phyloP scores from a whole-genome alignment of 2,329 filamentous ascomycete genomes.

The Rosellinia necatrix region DNA sequence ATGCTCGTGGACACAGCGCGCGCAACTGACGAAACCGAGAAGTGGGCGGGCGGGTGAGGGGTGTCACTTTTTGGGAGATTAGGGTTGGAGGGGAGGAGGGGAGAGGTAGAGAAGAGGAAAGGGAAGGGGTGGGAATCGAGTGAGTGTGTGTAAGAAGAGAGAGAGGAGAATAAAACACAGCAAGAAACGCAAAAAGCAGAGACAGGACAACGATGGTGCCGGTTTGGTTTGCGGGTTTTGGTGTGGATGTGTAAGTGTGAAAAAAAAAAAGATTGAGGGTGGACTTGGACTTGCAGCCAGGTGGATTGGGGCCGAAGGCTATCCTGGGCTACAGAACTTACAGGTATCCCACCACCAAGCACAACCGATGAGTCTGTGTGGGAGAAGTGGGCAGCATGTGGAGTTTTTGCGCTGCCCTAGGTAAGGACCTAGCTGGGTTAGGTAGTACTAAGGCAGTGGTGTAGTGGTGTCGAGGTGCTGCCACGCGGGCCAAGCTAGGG shows the following conservation, averaged over 20 bases:
- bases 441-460: too few relatives aligned
- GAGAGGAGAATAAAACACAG: slow-evolving; percentile 50
- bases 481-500: too few relatives aligned
- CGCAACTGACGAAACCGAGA: slow-evolving; percentile 43
- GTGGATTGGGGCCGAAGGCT: slow-evolving; percentile 21
- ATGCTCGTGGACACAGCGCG: slow-evolving; percentile 45
- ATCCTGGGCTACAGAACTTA: neutral
- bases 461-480: too few relatives aligned
- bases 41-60: slow-evolving; percentile 36
- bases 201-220: slow-evolving; percentile 45
- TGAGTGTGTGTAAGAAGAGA: slow-evolving; percentile 34
- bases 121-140: slow-evolving; percentile 37
- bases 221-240: slow-evolving; percentile 41
- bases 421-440: neutral
- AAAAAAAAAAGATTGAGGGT: slow-evolving; percentile 38
- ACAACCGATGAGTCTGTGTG: neutral
- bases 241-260: slow-evolving; percentile 40
- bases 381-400: slow-evolving; percentile 6
- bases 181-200: slow-evolving; percentile 39
- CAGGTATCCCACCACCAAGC: neutral
- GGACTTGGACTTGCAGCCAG: slow-evolving; percentile 34
- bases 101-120: slow-evolving; percentile 30
- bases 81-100: slow-evolving; percentile 41
- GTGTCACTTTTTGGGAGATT: slow-evolving; percentile 31
- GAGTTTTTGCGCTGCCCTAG: slow-evolving; percentile 3